Base-by-base conservation (phyloP, 2,329 filamentous ascomycete genomes). In the Neonectria punicea region DNA sequence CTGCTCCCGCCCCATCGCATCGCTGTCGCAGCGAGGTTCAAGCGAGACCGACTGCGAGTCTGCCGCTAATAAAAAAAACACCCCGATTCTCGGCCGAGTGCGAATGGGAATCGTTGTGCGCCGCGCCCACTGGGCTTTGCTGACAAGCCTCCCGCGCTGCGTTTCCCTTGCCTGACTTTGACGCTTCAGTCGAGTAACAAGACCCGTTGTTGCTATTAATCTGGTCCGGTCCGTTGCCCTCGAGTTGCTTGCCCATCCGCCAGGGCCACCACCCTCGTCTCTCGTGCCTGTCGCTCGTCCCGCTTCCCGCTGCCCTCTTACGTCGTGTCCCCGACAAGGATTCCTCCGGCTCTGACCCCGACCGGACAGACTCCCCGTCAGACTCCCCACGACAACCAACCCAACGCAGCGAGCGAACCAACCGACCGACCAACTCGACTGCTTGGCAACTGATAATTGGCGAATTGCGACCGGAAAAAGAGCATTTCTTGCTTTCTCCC, bases 291-390 rank as follows among this genome's bases (percentile, higher is more conserved):
- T 43, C 50, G 30, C 49, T 51, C 58, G 50, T 51, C 30, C 39
- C 46, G 44, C 28, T 51, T 55, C 53, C 39, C 46, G 16, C 41
- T 13, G 16, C 16, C 50, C 50, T 58, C 49, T 49, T 41, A n/a
- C 54, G 46, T 53, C 55, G 41, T 44, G 41, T 44, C 34, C 50
- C 50, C 22, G 55, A 59, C 61, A 44, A 64, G 61, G 61, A 56
- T 64, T 64, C 36, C 50, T 59, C 61, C 44, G 51, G 49, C 55
- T 50, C 61, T 63, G 50, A 39, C 55, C 61, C 32, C 39, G 47
- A 53, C 53, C 60, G 58, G 28, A 36, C 16, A 58, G 20, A 14
- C 20, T 4, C 61, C 60, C 61, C 50, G 55, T 54, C 55, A 51
- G 56, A 59, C 39, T 53, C 47, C 57, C 55, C 56, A 54, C 50